Conservation (phyloP, 352 stramenopile species). For the Phytopythium oedochilum region DNA sequence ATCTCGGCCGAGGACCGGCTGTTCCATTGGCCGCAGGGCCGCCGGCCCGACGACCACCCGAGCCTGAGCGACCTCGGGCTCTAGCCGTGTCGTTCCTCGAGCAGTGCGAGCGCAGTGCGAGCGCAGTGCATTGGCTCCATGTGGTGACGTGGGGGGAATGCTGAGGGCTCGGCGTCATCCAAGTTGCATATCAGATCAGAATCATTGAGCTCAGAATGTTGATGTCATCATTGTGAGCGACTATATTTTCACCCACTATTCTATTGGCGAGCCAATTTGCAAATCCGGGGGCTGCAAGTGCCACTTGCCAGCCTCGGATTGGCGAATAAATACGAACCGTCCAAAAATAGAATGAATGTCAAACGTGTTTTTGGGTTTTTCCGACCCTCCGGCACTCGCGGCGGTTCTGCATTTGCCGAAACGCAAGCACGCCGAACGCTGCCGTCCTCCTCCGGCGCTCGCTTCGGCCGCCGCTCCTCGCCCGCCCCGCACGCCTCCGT, state of each 20-base stretch:
- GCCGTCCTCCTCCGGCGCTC: neutral
- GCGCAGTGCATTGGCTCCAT: no score
- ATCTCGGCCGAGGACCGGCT: constrained; percentile 70
- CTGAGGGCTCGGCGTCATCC: no score
- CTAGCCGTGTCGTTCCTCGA: constrained; percentile 6
- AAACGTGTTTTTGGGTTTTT: neutral
- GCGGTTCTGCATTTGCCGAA: constrained; percentile 5
- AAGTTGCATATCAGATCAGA: no score
- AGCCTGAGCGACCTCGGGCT: constrained; percentile 29
- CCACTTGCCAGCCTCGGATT: neutral
- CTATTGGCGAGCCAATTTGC: neutral
- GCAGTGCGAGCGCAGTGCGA: no score
- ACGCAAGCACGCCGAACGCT: constrained; percentile 1
- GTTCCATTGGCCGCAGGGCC: constrained; percentile 54
- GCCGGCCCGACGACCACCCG: constrained; percentile 41
- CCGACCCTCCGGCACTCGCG: neutral
- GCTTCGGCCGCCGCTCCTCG: neutral
- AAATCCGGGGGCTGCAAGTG: constrained; percentile 2
- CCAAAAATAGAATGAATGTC: constrained; percentile 2
- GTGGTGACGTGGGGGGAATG: no score
- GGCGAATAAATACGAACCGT: neutral
- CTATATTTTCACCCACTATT: neutral
- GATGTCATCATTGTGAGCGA: neutral
- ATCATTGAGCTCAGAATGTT: neutral
- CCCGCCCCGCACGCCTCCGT: neutral